Evolutionary conservation across 768 basidiomycete species (phyloP).

Genomic region (Leucosporidium yakuticum): DNA sequence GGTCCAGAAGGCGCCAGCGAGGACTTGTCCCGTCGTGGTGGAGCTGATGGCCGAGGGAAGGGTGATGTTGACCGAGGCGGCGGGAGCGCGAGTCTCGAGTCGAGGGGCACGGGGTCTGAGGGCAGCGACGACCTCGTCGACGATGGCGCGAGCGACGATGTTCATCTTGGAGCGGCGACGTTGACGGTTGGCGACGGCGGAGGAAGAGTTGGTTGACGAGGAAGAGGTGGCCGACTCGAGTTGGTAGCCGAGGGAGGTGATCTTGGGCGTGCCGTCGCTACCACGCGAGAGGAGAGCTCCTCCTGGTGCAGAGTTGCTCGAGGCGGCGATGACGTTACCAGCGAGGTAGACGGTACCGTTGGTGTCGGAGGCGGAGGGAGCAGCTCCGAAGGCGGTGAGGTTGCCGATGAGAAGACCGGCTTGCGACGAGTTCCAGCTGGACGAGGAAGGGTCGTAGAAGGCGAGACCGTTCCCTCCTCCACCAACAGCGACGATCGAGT

Average conservation of each 20-base stretch:
- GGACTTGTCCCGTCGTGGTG: slow-evolving; percentile 56
- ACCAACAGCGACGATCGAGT: slow-evolving; percentile 25
- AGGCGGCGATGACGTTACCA: slow-evolving; percentile 64
- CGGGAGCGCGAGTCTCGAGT: slow-evolving; percentile 17
- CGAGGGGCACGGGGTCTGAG: slow-evolving; percentile 2
- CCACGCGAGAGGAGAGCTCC: slow-evolving; percentile 47
- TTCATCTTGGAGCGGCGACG: slow-evolving; percentile 32
- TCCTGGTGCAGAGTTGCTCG: slow-evolving; percentile 44
- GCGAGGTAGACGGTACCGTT: slow-evolving; percentile 45
- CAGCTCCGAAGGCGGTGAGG: slow-evolving; percentile 35
- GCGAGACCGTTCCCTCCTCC: slow-evolving; percentile 27
- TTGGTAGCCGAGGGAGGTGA: slow-evolving; percentile 23
- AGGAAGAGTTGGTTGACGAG: not conserved
- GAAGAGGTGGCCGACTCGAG: slow-evolving; percentile 31
- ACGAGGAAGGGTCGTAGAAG: slow-evolving; percentile 16
- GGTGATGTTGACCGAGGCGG: slow-evolving; percentile 23
- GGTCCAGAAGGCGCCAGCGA: slow-evolving; percentile 84
- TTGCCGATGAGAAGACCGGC: slow-evolving; percentile 38
- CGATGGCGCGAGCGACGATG: not conserved
- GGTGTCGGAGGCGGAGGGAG: not conserved
- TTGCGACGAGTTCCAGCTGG: slow-evolving; percentile 26
- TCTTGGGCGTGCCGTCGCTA: slow-evolving; percentile 23
- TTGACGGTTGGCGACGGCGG: slow-evolving; percentile 32
- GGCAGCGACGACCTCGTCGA: not conserved
- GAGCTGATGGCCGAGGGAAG: slow-evolving; percentile 23